A percentile compares a stretch with the other conserved stretches of the same genome.
These are phyloP conservation scores for Cladophialophora immunda DNA, from an alignment of 2,329 filamentous ascomycete species.

Conservation along the genomic window DNA sequence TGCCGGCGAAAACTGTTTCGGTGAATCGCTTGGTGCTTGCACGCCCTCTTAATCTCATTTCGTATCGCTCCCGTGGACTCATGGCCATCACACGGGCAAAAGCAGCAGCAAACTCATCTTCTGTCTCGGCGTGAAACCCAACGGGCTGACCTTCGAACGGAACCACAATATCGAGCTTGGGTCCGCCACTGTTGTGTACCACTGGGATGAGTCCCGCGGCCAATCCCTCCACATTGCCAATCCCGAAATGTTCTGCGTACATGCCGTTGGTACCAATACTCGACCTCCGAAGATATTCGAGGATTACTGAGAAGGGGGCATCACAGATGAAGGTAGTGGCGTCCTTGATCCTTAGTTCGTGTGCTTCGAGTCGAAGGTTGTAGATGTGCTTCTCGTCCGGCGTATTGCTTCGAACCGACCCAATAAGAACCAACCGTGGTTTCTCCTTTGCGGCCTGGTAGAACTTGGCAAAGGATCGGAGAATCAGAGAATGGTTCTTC, in stretches of 20 bases:
- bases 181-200: conserved; percentile 91
- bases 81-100: conserved; percentile 78
- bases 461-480: conserved; percentile 84
- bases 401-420: conserved; percentile 80
- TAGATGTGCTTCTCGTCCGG: conserved; percentile 72
- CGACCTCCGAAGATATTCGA: conserved; percentile 77
- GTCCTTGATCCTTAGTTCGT: conserved; percentile 85
- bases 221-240: conserved; percentile 97
- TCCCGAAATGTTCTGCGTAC: conserved; percentile 99
- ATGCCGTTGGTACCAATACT: conserved; percentile 95
- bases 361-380: conserved; percentile 82
- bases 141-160: conserved; percentile 78
- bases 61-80: conserved; percentile 68
- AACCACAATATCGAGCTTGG: conserved; percentile 91
- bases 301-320: conserved; percentile 85
- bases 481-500: conserved; percentile 90
- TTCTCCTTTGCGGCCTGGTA: conserved; percentile 59
- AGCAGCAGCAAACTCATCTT: conserved; percentile 78
- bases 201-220: conserved; percentile 92
- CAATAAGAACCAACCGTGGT: conserved; percentile 82
- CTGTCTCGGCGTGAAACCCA: conserved; percentile 86
- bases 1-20: conserved; percentile 81
- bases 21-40: conserved; percentile 84
- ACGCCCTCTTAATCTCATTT: conserved; percentile 78
- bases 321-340: conserved; percentile 88